These are phyloP conservation scores for Fonsecaea multimorphosa DNA, from an alignment of 2,329 filamentous ascomycete species.

Conservation along the genomic window DNA sequence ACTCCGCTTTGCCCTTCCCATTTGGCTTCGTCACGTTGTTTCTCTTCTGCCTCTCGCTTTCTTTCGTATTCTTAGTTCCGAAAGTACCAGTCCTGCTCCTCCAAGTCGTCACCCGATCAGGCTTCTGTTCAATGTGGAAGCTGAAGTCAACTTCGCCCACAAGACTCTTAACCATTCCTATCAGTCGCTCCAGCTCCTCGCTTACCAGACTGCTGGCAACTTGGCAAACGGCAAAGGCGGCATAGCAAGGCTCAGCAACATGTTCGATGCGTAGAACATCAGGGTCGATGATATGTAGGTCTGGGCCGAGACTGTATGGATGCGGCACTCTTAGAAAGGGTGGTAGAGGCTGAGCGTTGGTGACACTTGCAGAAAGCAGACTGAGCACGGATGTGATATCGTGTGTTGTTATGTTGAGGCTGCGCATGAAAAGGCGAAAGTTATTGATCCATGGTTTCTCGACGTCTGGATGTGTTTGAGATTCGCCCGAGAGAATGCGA, in stretches of 20 bases:
- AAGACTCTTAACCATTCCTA: background rate
- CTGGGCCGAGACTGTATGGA: background rate
- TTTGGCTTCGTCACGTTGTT: background rate
- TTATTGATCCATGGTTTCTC: background rate
- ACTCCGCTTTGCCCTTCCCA: background rate
- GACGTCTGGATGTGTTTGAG: background rate
- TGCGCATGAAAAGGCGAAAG: background rate
- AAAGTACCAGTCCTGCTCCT: background rate
- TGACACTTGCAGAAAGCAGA: constrained; percentile 4
- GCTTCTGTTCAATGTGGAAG: constrained; percentile 2
- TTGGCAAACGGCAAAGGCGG: background rate
- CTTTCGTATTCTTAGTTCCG: background rate
- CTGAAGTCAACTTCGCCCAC: constrained; percentile 4
- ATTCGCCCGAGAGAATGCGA: background rate
- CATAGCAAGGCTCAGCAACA: background rate
- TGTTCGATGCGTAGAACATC: background rate
- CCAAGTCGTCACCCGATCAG: background rate
- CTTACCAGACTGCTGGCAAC: background rate
- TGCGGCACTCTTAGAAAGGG: constrained; percentile 1
- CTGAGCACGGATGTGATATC: constrained; percentile 11
- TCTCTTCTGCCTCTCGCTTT: background rate
- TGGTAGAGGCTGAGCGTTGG: constrained; percentile 7
- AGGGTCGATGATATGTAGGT: background rate
- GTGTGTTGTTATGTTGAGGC: background rate
- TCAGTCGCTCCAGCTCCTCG: constrained; percentile 2